phyloP scores from a whole-genome alignment of 768 basidiomycete species.

The Trametes meyenii region DNA sequence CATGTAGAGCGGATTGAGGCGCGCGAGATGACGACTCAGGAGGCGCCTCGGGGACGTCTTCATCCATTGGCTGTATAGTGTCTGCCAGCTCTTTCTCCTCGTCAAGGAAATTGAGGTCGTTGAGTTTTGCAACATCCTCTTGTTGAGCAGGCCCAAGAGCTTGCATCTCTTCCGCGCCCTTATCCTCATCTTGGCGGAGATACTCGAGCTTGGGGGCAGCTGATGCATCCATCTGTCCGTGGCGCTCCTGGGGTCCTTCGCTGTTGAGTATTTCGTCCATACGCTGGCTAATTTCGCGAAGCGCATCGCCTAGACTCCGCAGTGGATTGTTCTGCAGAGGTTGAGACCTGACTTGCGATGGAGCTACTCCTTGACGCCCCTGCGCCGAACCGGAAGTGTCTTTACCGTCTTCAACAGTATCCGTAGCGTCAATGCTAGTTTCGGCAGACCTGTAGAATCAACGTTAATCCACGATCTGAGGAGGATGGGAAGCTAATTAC shows the following conservation, averaged over 20 bases:
- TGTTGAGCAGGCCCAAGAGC: slow-evolving; percentile 87
- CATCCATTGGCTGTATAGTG: slow-evolving; percentile 6
- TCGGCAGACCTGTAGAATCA: slow-evolving; percentile 5
- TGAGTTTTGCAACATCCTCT: slow-evolving; percentile 79
- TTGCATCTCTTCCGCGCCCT: slow-evolving; percentile 75
- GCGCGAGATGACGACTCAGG: neutral
- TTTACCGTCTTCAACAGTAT: slow-evolving; percentile 14
- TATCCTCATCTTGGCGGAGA: slow-evolving; percentile 56
- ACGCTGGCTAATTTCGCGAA: slow-evolving; percentile 80
- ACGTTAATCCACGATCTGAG: neutral
- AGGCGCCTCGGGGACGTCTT: neutral
- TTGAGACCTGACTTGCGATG: slow-evolving; percentile 27
- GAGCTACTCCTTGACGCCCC: slow-evolving; percentile 22
- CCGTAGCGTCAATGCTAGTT: neutral
- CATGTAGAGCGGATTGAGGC: slow-evolving; percentile 7
- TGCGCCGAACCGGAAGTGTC: slow-evolving; percentile 15
- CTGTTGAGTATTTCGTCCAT: slow-evolving; percentile 77
- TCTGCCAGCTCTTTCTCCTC: slow-evolving; percentile 40
- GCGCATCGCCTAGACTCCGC: slow-evolving; percentile 82
- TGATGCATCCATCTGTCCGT: slow-evolving; percentile 39
- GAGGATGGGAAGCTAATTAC: neutral
- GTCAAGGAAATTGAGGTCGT: slow-evolving; percentile 78
- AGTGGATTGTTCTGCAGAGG: slow-evolving; percentile 54
- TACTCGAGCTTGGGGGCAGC: slow-evolving; percentile 71
- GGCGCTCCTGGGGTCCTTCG: slow-evolving; percentile 35